phyloP scores from a whole-genome alignment of 2,329 filamentous ascomycete genomes.

The Diaporthe citri region DNA sequence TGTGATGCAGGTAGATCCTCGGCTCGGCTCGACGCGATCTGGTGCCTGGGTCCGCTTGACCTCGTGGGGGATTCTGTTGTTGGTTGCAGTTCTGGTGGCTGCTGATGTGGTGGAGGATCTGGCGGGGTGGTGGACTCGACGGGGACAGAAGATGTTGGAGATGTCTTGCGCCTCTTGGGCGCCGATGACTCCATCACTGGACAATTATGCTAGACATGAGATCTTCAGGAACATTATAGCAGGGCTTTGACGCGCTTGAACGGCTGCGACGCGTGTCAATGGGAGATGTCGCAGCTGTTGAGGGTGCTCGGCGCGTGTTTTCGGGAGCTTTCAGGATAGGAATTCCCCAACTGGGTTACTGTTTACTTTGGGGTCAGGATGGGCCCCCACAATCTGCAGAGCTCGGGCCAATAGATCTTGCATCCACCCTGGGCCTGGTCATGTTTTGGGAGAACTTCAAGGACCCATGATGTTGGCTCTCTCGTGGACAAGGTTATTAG shows the following conservation, averaged over 20 bases:
- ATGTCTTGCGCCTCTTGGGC: conserved; percentile 74
- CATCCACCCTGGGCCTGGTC: background rate
- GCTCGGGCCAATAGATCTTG: conserved; percentile 20
- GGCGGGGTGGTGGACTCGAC: conserved; percentile 55
- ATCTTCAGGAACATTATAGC: conserved; percentile 38
- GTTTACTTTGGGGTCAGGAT: conserved; percentile 26
- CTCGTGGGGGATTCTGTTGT: conserved; percentile 16
- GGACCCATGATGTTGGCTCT: background rate
- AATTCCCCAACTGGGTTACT: conserved; percentile 16
- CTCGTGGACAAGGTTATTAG: background rate
- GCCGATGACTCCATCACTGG: conserved; percentile 67
- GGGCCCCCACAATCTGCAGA: background rate
- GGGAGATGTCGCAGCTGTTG: background rate
- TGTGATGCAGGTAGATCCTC: conserved; percentile 41
- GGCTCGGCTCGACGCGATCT: conserved; percentile 51
- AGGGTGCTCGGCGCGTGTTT: conserved; percentile 32
- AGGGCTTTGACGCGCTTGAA: conserved; percentile 22
- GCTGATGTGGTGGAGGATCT: conserved; percentile 42
- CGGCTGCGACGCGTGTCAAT: conserved; percentile 41
- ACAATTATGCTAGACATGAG: conserved; percentile 26
- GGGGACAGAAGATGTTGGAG: conserved; percentile 62
- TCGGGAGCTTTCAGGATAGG: background rate
- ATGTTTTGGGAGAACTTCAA: background rate
- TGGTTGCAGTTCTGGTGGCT: conserved; percentile 5
- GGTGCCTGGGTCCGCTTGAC: conserved; percentile 70